Evolutionary conservation across 352 stramenopile genomes (phyloP), one percentile per base, ranked within the genome.

Genomic region (Phytophthora melonis): DNA sequence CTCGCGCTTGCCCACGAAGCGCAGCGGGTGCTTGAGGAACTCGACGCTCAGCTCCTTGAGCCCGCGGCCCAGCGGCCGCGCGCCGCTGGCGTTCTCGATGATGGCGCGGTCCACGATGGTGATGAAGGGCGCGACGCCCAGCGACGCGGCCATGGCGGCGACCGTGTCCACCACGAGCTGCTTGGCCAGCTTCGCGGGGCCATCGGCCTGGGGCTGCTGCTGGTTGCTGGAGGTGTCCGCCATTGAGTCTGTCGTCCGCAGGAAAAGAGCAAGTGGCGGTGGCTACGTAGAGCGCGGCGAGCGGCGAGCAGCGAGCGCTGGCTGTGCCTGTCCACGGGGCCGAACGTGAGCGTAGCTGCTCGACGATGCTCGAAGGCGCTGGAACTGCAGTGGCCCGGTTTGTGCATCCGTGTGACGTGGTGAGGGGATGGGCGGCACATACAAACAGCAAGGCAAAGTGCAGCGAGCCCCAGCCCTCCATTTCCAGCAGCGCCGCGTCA

Each of bases 101-200:
- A 97, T 97, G 47, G 90, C 87, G 49, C 91, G 91, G 63, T 97
- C 91, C 39, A 97, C 87, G 62, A 96, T 91, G 23, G 90, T 94
- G 80, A 97, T 97, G 78, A 96, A 95, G 61, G 90, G 90, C 41
- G 90, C 90, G 3, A 96, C 88, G 7, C 79, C 86, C 52, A 95
- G 77, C 23, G 90, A 96, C 27, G 90, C 88, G 10, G 72, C 66
- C 41, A 81, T 80, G 25, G 90, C 90, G 18, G 90, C 81, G 14
- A 70, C 78, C n/a, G 90, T 32, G 70, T 96, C 90, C 4, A 78
- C 75, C 14, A 70, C 80, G 58, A 96, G 83, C 18, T 87, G 79
- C 61, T 88, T 86, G 50, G 75, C 79, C 0, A 96, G 59, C 47
- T 78, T 68, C 14, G 52, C 56, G 45, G 70, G 39, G 59, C 50